phyloP scores from a whole-genome alignment of 768 basidiomycete species.

The Rhodocollybia butyracea region DNA sequence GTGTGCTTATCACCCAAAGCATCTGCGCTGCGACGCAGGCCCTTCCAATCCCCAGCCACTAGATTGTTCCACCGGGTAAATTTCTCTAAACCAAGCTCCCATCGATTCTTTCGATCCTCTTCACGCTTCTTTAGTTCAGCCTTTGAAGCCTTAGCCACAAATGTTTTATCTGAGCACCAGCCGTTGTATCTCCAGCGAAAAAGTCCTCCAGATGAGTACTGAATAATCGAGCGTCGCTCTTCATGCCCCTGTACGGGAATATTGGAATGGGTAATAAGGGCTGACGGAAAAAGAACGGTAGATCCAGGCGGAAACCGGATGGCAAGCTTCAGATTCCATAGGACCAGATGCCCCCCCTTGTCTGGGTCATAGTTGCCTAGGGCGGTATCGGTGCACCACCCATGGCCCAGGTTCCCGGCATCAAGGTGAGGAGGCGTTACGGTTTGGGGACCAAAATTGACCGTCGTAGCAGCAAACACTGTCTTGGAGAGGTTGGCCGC shows the following conservation, averaged over 20 bases:
- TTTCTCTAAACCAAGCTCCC: too few species aligned
- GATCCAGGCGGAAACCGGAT: slow-evolving; percentile 19
- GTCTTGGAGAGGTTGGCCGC: slow-evolving; percentile 8
- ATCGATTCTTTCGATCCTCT: too few species aligned
- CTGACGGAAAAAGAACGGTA: slow-evolving; percentile 19
- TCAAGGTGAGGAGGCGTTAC: slow-evolving; percentile 11
- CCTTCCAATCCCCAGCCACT: too few species aligned
- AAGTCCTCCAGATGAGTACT: slow-evolving; percentile 20
- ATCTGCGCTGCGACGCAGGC: too few species aligned
- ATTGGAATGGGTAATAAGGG: slow-evolving; percentile 14
- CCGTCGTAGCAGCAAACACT: slow-evolving; percentile 14
- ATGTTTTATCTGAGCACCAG: background rate
- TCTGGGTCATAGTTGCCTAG: slow-evolving; percentile 14
- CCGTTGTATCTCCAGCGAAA: slow-evolving; percentile 20
- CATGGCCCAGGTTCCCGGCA: slow-evolving; percentile 12
- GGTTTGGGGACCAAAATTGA: background rate
- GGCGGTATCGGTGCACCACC: slow-evolving; percentile 19
- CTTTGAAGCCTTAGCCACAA: background rate
- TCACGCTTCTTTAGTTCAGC: too few species aligned
- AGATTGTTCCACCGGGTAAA: too few species aligned
- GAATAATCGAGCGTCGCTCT: slow-evolving; percentile 13
- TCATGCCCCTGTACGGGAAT: slow-evolving; percentile 10
- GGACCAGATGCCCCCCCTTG: slow-evolving; percentile 16
- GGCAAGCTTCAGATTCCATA: too few species aligned
- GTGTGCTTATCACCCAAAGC: too few species aligned